Evolutionary conservation across 1,139 yeast genomes (phyloP).

Genomic region (Pichiaceae sp.): DNA sequence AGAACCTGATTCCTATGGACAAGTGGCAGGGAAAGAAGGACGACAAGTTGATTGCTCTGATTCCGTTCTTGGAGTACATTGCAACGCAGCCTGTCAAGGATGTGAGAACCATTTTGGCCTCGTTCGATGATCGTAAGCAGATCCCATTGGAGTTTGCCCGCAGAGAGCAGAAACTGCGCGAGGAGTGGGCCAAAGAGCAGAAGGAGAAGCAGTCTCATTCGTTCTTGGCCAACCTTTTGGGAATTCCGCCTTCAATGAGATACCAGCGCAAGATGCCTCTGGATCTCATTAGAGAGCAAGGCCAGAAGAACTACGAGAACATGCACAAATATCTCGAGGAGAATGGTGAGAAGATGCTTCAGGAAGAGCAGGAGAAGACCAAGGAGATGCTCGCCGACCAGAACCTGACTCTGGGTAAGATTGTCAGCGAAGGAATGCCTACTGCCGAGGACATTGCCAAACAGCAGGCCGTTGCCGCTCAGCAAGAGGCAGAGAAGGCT

Average conservation of each 20-base stretch:
- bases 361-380: constrained; percentile 71
- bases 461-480: constrained; percentile 29
- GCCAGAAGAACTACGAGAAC: constrained; percentile 80
- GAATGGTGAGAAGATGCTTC: constrained; percentile 79
- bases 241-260: constrained; percentile 42
- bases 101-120: constrained; percentile 77
- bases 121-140: constrained; percentile 56
- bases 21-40: constrained; percentile 86
- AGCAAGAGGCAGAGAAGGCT: constrained; percentile 7
- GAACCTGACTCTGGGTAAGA: constrained; percentile 70
- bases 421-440: constrained; percentile 80
- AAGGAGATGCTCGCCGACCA: constrained; percentile 76
- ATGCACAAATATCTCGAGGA: constrained; percentile 79
- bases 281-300: constrained; percentile 86
- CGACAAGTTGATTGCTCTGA: constrained; percentile 67
- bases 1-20: constrained; percentile 74
- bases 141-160: constrained; percentile 73
- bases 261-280: constrained; percentile 74
- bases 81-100: constrained; percentile 83
- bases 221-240: constrained; percentile 39
- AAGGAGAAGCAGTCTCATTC: constrained; percentile 13
- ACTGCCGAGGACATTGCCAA: constrained; percentile 78
- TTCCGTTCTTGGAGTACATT: constrained; percentile 89
- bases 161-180: constrained; percentile 71
- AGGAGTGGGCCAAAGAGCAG: constrained; percentile 62